Evolutionary conservation across 1,139 yeast species (phyloP), one percentile per base, ranked within the genome.

Genomic region (Pichia sp.): DNA sequence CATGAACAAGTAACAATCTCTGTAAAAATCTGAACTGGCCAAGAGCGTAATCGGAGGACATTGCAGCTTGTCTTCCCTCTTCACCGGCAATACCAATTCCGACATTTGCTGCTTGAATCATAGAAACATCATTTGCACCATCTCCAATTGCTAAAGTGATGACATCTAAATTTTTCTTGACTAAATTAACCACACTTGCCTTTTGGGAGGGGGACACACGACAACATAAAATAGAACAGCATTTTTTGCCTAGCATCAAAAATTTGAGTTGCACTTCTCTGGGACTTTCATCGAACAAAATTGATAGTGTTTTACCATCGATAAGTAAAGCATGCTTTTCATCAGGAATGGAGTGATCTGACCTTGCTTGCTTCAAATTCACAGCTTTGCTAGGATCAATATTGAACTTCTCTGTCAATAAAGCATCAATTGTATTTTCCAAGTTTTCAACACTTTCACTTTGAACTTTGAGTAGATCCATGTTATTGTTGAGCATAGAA

Each of bases 401-500:
- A 4, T 69, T 68, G 57, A 79, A 80, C 48, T 74, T 71, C 40
- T 79, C 79, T 30, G 56, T 55, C 61, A 81, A 70, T 57, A 77
- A 73, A 36, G 63, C 65, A 1, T 78, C 68, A 9, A 80, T 66
- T 53, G 76, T 66, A 4, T 61, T 61, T 75, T 50, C 77, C 53
- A 51, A 50, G 44, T 42, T 60, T 55, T 48, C 59, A 27, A 30
- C 41, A 29, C 47, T 46, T 6, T 51, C 56, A 5, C 65, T 63
- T 42, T 77, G 76, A 49, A 92, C 78, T 24, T 89, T 89, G 55
- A 93, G 71, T 54, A 93, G 74, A 64, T 89, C 87, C 99, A 93
- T 93, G 48, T 83, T 88, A 64, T 82, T 88, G 59, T 87, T 90
- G 59, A 93, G 77, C 63, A 93, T 75, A 64, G 95, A 93, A 76